Conservation (phyloP, 148 eudicot genomes). For the Rhododendron vialii region DNA sequence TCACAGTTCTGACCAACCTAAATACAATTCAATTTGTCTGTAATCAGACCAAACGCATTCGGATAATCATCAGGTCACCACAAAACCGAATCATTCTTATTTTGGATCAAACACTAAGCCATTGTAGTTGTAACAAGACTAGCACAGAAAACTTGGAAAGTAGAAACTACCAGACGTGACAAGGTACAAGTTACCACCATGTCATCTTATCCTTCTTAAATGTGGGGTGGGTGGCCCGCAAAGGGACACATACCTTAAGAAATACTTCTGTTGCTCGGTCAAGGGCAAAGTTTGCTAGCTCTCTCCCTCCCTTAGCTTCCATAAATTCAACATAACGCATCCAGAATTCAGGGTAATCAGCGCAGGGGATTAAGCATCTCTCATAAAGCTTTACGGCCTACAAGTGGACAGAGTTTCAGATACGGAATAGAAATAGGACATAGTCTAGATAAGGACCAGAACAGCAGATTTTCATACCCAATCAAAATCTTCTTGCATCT, state of each 20-base stretch:
- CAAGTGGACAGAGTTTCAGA: constrained; percentile 18
- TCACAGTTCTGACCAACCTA: not conserved
- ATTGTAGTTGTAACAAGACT: not conserved
- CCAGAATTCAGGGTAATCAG: constrained; percentile 87
- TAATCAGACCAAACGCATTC: not conserved
- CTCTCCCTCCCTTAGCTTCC: constrained; percentile 79
- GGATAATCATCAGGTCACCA: not conserved
- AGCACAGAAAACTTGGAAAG: not conserved
- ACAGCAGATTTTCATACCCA: constrained; percentile 48
- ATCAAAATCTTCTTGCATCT: constrained; percentile 77
- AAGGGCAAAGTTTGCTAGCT: constrained; percentile 66
- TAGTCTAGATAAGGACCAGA: constrained; percentile 11
- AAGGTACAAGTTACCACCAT: constrained; percentile 6
- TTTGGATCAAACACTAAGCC: not conserved
- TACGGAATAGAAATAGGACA: constrained; percentile 2
- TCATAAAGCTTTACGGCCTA: constrained; percentile 87
- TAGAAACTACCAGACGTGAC: not conserved
- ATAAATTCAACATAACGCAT: constrained; percentile 86
- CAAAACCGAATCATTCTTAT: not conserved
- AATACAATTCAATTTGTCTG: not conserved
- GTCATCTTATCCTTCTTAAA: not conserved
- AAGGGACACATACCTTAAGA: constrained; percentile 47
- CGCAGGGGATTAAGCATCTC: constrained; percentile 86
- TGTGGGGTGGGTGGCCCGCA: not conserved
- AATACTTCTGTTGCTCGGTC: constrained; percentile 65